Conservation (phyloP, 345 rosid genomes). For the sweet orange (Citrus sinensis) region DNA sequence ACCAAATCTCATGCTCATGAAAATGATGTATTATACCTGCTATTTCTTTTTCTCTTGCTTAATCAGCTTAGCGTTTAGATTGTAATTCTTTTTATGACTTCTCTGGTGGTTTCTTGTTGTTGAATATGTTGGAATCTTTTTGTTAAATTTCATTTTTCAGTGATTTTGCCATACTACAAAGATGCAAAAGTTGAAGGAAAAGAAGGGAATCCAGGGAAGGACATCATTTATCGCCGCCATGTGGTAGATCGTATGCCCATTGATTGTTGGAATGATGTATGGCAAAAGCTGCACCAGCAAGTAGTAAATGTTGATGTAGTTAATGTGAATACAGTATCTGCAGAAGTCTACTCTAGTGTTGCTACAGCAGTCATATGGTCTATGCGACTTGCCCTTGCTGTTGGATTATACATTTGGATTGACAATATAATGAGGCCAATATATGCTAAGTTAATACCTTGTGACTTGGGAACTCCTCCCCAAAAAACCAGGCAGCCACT, state of each 20-base stretch:
- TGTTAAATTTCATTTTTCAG: constrained; percentile 34
- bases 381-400: constrained; percentile 79
- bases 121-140: not conserved
- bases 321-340: constrained; percentile 72
- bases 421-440: constrained; percentile 79
- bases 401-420: constrained; percentile 74
- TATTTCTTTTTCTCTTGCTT: not conserved
- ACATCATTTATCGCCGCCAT: constrained; percentile 76
- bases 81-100: not conserved
- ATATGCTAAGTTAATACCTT: constrained; percentile 85
- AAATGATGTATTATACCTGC: not conserved
- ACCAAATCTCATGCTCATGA: not conserved
- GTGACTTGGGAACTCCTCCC: constrained; percentile 79
- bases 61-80: not conserved
- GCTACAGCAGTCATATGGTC: constrained; percentile 92
- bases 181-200: constrained; percentile 45
- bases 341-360: constrained; percentile 76
- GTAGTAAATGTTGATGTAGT: constrained; percentile 77
- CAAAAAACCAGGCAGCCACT: constrained; percentile 54
- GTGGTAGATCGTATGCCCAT: constrained; percentile 89
- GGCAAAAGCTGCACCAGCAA: constrained; percentile 91
- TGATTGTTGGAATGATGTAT: constrained; percentile 94
- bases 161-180: constrained; percentile 81
- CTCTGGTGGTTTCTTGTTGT: not conserved
- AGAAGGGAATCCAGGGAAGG: constrained; percentile 44